Evolutionary conservation across 2,329 filamentous ascomycete species (phyloP), one percentile per base, ranked within the genome.

Genomic region (Neospermospora avenae): DNA sequence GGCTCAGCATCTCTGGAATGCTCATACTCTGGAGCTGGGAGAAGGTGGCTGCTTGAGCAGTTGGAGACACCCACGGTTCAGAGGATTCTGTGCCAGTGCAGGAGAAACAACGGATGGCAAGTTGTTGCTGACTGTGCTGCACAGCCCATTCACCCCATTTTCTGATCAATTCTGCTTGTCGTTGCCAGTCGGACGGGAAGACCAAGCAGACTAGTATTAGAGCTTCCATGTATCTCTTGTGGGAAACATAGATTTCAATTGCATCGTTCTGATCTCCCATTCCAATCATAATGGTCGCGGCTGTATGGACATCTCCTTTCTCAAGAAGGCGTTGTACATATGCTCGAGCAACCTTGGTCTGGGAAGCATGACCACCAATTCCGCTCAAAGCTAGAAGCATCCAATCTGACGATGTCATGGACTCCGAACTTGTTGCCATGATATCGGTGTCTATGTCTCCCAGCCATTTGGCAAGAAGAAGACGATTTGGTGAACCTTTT

Each of bases 71-170:
- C 93, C 92, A 97, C 1, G 91, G 88, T 72, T 95, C 91, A 0
- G 88, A 86, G 0, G 90, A 89, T 72, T 97, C 92, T 20, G 88
- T 81, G 24, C 90, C 91, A 18, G 91, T 95, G 73, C 93, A 97
- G 52, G 93, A 91, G 73, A 97, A 97, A 75, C 86, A 98, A 69
- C 93, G 83, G 52, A 97, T 95, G 18, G 95, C 95, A 48, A 99
- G 80, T 69, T 96, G 90, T 66, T 95, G 90, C 69, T 96, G 89
- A 16, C 90, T 89, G 68, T 95, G 88, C 64, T 90, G 87, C 13
- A 97, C 87, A 39, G 93, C 91, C 78, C 90, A 87, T 70, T 97
- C 93, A 60, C 95, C 95, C 95, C 95, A 99, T 78, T 95, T 93
- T 68, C 91, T 86, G 64, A 97, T 86, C 51, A 99, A 84, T 68